Percentiles rank a stretch among this genome's conserved stretches.
Conservation (phyloP, 495 filamentous ascomycete species). For the Aspergillus campestris region DNA sequence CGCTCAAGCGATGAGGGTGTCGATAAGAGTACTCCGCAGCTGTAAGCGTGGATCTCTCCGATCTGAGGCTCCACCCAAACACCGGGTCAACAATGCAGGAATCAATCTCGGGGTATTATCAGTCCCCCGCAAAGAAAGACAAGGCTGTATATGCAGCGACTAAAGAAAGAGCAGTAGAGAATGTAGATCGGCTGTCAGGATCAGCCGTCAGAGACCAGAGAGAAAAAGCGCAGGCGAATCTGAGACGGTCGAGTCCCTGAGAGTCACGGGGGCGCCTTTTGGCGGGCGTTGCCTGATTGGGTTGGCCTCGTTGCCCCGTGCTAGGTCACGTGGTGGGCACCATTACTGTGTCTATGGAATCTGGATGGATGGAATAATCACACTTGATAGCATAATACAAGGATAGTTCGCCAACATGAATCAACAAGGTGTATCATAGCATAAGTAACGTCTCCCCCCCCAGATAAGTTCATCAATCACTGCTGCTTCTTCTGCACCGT, state of each 20-base stretch:
- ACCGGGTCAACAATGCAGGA: constrained; percentile 5
- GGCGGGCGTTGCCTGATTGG: no score
- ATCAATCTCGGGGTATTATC: constrained; percentile 3
- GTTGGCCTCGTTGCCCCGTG: no score
- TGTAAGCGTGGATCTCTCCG: constrained; percentile 10
- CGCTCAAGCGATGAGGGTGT: neutral
- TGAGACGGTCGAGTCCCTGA: no score
- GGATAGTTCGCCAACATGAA: no score
- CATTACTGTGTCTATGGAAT: no score
- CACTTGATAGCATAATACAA: no score
- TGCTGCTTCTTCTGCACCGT: constrained; percentile 78
- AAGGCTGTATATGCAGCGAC: neutral
- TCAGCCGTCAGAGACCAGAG: no score
- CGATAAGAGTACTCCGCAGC: neutral
- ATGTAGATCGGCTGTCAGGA: no score
- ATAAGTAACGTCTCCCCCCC: neutral
- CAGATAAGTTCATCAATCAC: constrained; percentile 14
- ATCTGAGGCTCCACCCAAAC: constrained; percentile 10
- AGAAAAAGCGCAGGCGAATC: no score
- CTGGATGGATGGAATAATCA: no score
- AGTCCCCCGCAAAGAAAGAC: neutral
- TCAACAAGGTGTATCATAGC: neutral
- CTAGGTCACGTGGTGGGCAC: no score
- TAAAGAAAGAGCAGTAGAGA: neutral
- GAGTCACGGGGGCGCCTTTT: no score